Percentiles rank a stretch among this genome's conserved stretches.
These are phyloP conservation scores for Globisporangium parvum DNA, from an alignment of 352 stramenopile species.

Conservation along the genomic window DNA sequence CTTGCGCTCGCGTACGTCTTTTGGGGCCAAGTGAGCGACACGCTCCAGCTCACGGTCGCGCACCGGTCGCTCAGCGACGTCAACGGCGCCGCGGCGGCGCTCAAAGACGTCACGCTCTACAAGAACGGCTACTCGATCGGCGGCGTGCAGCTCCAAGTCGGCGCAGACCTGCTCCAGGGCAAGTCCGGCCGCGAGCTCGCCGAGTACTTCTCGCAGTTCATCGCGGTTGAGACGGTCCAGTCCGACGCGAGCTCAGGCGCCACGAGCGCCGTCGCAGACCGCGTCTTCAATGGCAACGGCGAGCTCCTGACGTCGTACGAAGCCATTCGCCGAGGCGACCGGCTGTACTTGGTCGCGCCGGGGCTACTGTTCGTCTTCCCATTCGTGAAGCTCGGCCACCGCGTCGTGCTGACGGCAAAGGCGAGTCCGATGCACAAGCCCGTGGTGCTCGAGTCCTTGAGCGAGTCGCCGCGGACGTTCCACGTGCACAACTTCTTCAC, in stretches of 20 bases:
- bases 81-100: constrained; percentile 16
- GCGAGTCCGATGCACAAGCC: constrained; percentile 50
- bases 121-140: constrained; percentile 76
- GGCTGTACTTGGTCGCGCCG: constrained; percentile 68
- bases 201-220: constrained; percentile 77
- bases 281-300: constrained; percentile 67
- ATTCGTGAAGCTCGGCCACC: constrained; percentile 76
- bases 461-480: constrained; percentile 80
- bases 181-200: constrained; percentile 49
- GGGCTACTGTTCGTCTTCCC: constrained; percentile 72
- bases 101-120: constrained; percentile 73
- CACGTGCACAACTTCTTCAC: constrained; percentile 87
- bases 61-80: constrained; percentile 43
- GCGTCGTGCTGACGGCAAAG: constrained; percentile 44
- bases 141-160: constrained; percentile 67
- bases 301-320: constrained; percentile 41
- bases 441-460: constrained; percentile 71
- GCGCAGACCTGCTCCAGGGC: constrained; percentile 42
- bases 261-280: constrained; percentile 37
- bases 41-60: constrained; percentile 59
- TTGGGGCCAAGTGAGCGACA: constrained; percentile 49
- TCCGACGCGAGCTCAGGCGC: neutral
- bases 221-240: constrained; percentile 55
- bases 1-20: constrained; percentile 44
- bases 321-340: constrained; percentile 46